Conservation (phyloP, 202 grass and related monocot species). For the Cymbopogon flexuosus region DNA sequence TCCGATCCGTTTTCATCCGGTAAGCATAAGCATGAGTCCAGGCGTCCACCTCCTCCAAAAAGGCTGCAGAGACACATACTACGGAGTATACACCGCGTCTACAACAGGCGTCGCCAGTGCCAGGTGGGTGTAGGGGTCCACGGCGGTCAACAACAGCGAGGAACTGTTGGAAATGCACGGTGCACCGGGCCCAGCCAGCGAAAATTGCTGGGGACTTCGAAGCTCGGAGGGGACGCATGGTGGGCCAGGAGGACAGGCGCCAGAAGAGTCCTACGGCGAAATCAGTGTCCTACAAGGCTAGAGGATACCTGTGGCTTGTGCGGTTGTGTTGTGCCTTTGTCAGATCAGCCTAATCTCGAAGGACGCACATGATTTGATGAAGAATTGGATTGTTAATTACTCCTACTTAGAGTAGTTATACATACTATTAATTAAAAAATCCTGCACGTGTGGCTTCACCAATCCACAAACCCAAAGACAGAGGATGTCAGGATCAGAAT, state of each 20-base stretch:
- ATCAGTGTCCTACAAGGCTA: neutral
- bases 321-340: neutral
- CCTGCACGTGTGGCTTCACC: constrained; percentile 31
- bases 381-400: neutral
- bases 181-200: constrained; percentile 38
- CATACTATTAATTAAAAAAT: no score
- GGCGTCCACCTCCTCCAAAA: no score
- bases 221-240: neutral
- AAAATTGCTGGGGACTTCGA: constrained; percentile 21
- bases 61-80: no score
- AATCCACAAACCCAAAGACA: neutral
- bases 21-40: no score
- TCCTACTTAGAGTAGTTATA: no score
- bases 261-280: constrained; percentile 23
- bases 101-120: constrained; percentile 3
- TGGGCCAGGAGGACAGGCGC: constrained; percentile 29
- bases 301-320: neutral
- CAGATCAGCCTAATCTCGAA: constrained; percentile 12
- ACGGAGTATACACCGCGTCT: constrained; percentile 27
- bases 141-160: constrained; percentile 4
- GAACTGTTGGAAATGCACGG: neutral
- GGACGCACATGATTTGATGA: constrained; percentile 9
- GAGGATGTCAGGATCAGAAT: neutral
- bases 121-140: constrained; percentile 21
- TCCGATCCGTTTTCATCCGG: no score